Percentiles rank a stretch among this genome's conserved stretches.
phyloP scores from a whole-genome alignment of 805 yeast species.

The Yarrowia bubula region DNA sequence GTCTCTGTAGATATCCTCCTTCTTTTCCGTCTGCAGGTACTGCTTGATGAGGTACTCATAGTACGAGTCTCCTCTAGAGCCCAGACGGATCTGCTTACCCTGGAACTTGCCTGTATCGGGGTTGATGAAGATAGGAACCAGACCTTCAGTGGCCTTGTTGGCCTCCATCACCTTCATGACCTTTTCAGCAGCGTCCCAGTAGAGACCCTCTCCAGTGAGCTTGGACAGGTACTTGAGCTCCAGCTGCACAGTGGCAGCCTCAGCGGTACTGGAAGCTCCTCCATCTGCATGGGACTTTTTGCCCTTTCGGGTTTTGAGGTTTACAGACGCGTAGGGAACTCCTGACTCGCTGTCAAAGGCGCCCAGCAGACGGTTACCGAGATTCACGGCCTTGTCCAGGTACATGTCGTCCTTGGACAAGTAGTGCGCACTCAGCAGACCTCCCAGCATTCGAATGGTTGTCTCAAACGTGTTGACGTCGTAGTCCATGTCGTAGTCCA shows the following conservation, averaged over 20 bases:
- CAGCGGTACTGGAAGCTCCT: constrained; percentile 88
- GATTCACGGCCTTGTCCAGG: constrained; percentile 71
- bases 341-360: constrained; percentile 69
- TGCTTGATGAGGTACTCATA: constrained; percentile 87
- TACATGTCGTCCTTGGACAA: constrained; percentile 66
- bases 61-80: constrained; percentile 91
- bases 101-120: constrained; percentile 72
- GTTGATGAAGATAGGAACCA: constrained; percentile 75
- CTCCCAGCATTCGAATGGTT: constrained; percentile 93
- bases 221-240: constrained; percentile 80
- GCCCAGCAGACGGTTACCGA: constrained; percentile 70
- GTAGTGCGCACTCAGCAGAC: constrained; percentile 78
- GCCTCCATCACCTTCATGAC: constrained; percentile 68
- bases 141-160: constrained; percentile 64
- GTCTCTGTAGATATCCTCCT: constrained; percentile 58
- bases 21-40: constrained; percentile 69
- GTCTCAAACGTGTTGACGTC: constrained; percentile 86
- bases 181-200: constrained; percentile 76
- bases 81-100: constrained; percentile 68
- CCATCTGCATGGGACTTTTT: constrained; percentile 57
- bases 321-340: constrained; percentile 75
- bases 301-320: constrained; percentile 63
- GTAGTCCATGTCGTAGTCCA: constrained; percentile 69
- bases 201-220: constrained; percentile 73
- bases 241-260: constrained; percentile 80